These are phyloP conservation scores for Cryptococcus sp. DNA, from an alignment of 1,284 basidiomycete genomes.

Conservation along the genomic window DNA sequence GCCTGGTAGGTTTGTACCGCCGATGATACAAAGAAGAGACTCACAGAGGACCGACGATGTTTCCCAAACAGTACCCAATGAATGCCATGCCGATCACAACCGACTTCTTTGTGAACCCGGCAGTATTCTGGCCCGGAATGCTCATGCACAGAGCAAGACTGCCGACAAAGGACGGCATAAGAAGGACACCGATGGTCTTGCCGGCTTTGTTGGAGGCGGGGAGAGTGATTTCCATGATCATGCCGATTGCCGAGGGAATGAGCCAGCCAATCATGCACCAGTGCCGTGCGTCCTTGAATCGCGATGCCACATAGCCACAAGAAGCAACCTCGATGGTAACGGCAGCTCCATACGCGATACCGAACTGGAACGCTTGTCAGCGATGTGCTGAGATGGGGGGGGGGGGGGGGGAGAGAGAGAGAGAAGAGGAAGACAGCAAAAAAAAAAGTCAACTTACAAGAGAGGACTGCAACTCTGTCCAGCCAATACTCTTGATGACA, in stretches of 20 bases:
- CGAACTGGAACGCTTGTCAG: background rate
- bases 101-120: constrained; percentile 6
- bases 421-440: background rate
- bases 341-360: constrained; percentile 8
- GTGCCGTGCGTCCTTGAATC: constrained; percentile 7
- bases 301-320: constrained; percentile 5
- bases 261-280: constrained; percentile 6
- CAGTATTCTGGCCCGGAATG: constrained; percentile 8
- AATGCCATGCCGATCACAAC: constrained; percentile 8
- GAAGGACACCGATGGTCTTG: constrained; percentile 8
- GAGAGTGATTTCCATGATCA: constrained; percentile 8
- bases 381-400: too few relatives aligned
- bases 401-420: too few relatives aligned
- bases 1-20: too few relatives aligned
- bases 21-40: background rate
- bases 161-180: constrained; percentile 10
- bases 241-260: constrained; percentile 7
- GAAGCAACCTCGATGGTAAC: constrained; percentile 9
- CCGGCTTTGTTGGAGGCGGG: constrained; percentile 7
- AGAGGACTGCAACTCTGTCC: constrained; percentile 6
- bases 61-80: constrained; percentile 8
- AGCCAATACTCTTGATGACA: constrained; percentile 7
- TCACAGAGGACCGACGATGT: constrained; percentile 7
- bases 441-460: constrained; percentile 1
- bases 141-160: constrained; percentile 8